Evolutionary conservation across 31 red algal species (phyloP), one percentile per base, ranked within the genome.

Genomic region (Odonthalia washingtoniensis): DNA sequence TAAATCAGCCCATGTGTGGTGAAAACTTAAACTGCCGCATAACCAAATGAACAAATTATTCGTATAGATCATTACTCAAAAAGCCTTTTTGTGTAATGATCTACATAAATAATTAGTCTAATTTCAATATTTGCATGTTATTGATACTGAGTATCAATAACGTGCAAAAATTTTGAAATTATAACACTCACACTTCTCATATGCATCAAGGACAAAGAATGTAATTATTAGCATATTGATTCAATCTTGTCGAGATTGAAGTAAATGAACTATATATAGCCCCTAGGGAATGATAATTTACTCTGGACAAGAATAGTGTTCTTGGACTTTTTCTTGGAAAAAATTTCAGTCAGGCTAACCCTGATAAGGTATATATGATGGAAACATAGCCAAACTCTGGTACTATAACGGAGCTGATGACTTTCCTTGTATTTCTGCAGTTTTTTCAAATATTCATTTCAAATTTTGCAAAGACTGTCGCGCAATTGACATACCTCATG

Each of bases 401-500:
- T 28, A 28, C 67, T 30, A 28, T 72, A 24, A 61, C 14, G 52
- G 63, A 70, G 4, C 21, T 69, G 27, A 53, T 33, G 21, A 83
- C 1, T 36, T 83, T 68, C 40, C 49, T 83, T 2, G 53, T 53
- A 40, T 63, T 70, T 33, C 42, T 69, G 4, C 57, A 83, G 33
- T 83, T 70, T 40, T 83, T 70, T 40, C 31, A 63, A 40, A 27
- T 33, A 27, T 83, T 83, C 80, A 69, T 83, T 5, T 33, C 57
- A 70, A 70, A 70, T 26, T 83, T 70, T 40, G 27, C 80, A 41
- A 32, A 70, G 39, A 70, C 70, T 70, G 80, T 63, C 24, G 80
- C 1, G 66, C 80, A 53, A 70, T 38, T 83, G 57, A 83, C 80
- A 32, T 31, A 83, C 26, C 80, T 83, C 31, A 70, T 44, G 28